Evolutionary conservation across 2,329 filamentous ascomycete species (phyloP).

Genomic region (Fusarium musae): DNA sequence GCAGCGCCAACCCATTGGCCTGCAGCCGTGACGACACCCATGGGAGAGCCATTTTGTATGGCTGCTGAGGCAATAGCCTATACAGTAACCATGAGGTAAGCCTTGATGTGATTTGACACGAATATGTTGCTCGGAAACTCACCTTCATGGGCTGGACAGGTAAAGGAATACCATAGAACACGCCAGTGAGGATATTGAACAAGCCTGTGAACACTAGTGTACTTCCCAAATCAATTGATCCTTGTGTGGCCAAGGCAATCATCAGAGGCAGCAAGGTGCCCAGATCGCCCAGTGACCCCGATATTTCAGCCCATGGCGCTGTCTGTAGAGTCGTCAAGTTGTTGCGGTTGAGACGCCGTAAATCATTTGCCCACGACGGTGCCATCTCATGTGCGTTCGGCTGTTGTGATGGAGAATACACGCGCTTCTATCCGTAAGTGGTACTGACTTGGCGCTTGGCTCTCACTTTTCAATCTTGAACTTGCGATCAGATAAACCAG

Average conservation of each 20-base stretch:
- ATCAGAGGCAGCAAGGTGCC: slow-evolving; percentile 91
- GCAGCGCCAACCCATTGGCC: slow-evolving; percentile 76
- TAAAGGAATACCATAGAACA: slow-evolving; percentile 86
- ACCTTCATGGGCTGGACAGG: slow-evolving; percentile 90
- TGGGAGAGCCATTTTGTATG: slow-evolving; percentile 68
- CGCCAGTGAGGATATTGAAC: slow-evolving; percentile 85
- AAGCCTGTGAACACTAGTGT: slow-evolving; percentile 90
- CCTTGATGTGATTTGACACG: neutral
- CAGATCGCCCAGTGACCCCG: slow-evolving; percentile 86
- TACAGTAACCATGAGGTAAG: neutral
- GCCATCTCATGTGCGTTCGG: slow-evolving; percentile 28
- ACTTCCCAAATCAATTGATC: slow-evolving; percentile 81
- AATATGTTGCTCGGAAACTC: neutral
- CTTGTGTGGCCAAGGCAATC: slow-evolving; percentile 82
- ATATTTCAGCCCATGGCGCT: slow-evolving; percentile 76
- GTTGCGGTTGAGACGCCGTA: slow-evolving; percentile 54
- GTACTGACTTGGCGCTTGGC: neutral
- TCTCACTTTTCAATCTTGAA: neutral
- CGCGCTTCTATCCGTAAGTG: neutral
- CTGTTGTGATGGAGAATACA: neutral
- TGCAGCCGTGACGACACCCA: slow-evolving; percentile 79
- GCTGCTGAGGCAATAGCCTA: slow-evolving; percentile 89
- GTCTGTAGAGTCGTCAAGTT: slow-evolving; percentile 61
- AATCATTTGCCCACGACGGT: slow-evolving; percentile 43
- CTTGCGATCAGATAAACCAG: neutral